These are phyloP conservation scores for Trypanosoma theileri DNA, from an alignment of 208 protist species.

Conservation along the genomic window DNA sequence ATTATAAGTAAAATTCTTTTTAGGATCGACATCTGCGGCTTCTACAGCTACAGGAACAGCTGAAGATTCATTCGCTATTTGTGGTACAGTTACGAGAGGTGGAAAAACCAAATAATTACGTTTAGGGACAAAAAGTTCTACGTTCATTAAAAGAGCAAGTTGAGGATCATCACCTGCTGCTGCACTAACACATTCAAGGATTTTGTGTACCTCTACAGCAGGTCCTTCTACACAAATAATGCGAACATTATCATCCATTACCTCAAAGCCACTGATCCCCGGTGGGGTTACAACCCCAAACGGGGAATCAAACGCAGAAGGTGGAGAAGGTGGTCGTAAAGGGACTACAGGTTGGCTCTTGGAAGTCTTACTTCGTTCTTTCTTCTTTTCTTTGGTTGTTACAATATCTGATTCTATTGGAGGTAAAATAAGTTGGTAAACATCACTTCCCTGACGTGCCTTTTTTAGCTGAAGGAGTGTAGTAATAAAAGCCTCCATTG, in stretches of 20 bases:
- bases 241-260: conserved; percentile 69
- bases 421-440: conserved; percentile 21
- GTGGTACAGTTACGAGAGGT: conserved; percentile 68
- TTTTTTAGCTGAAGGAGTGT: conserved; percentile 27
- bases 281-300: conserved; percentile 69
- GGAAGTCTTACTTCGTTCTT: conserved; percentile 12
- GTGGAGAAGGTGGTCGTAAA: conserved; percentile 30
- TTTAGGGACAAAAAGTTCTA: conserved; percentile 69
- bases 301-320: conserved; percentile 33
- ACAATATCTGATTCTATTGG: conserved; percentile 21
- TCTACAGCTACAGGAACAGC: no score
- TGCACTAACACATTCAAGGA: conserved; percentile 35
- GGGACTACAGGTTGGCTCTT: conserved; percentile 17
- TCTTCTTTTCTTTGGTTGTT: conserved; percentile 33
- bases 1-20: no score
- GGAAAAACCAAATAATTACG: conserved; percentile 73
- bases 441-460: conserved; percentile 17
- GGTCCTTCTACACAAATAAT: conserved; percentile 81
- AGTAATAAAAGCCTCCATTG: conserved; percentile 46
- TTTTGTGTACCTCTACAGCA: conserved; percentile 62
- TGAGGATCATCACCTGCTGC: conserved; percentile 25
- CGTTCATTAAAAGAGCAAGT: conserved; percentile 71
- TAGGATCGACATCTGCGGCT: not conserved
- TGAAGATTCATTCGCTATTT: not conserved
- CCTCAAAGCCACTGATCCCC: conserved; percentile 86